Base-by-base conservation (phyloP, 257 asterid genomes). In the Phtheirospermum japonicum region DNA sequence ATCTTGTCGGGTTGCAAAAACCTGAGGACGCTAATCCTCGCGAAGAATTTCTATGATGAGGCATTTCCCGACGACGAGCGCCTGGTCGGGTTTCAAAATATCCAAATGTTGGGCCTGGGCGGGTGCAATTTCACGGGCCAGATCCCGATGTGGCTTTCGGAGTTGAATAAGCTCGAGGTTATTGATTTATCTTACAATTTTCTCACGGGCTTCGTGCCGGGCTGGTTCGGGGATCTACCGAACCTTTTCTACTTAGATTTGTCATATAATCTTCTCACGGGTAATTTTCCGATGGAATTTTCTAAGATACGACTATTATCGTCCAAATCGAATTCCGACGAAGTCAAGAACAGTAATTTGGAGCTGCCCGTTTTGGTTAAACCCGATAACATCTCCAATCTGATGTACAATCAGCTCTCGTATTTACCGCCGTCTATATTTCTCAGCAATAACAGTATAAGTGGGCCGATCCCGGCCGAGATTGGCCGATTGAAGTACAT, bases 171-270 rank as follows among this genome's bases (percentile, higher is more conserved):
- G 73, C 83, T 92, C 10, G 85, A 87, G 72, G 97, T 83, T 61
- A 79, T 89, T 9, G 99, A 92, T 77, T 62, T 92, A 8, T 89
- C 97, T 3, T 68, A 37, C 65, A 87, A 89, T 75, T 50, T 66
- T 32, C 30, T 92, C 68, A 82, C 79, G 9, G 96, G 95, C 65
- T 6, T 63, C 11, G 56, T 92, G 68, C 99, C 99, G 42, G 80
- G 85, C 54, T 85, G 96, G 97, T 63, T 92, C 12, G 91, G 91
- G 67, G 53, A 5, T 40, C 81, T 86, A 23, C 80, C 83, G 4
- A 73, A 87, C 70, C 91, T 92, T 54, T 89, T 92, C 83, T 89
- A 92, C 86, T 76, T 92, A 34, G 99, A 92, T 66, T 77, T 92
- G 76, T 85, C 97, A 14, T 76, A 73, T 59, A 89, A 92, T 42